Base-by-base conservation (phyloP, 306 rosid genomes). In the Trifolium dubium region DNA sequence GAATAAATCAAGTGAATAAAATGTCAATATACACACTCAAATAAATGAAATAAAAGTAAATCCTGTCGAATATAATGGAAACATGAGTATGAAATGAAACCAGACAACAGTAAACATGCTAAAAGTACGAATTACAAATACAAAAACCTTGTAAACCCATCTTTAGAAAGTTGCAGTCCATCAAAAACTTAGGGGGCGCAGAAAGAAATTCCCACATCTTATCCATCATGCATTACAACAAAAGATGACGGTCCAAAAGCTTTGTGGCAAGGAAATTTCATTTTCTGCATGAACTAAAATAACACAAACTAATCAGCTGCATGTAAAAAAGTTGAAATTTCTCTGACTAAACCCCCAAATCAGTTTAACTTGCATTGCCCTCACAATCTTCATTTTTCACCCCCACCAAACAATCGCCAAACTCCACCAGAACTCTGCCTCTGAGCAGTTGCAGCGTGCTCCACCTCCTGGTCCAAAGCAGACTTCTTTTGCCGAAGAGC, bases 401-500 rank as follows among this genome's bases (percentile, higher is more conserved):
- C 70, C 61, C 77, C 84, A 55, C 86, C 86, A 34, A 95, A 85
- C 98, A 92, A 95, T 64, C 92, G 82, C 99, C 97, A 92, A 71
- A 85, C 87, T 62, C 99, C 88, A 32, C 99, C 96, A 29, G 99
- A 86, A 79, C 87, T 80, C 85, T 95, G 98, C 83, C 82, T 84
- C 75, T 92, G 87, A 75, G 76, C 88, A 65, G 90, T 80, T 23
- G 96, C 86, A 73, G 87, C 77, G 0, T 69, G 86, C 78, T 89
- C 96, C 85, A 87, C 72, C 80, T 88, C 86, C 69, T 49, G 86
- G 69, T 95, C 98, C 51, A 90, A 69, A 17, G 81, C 93, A 61
- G 89, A 92, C 73, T 92, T 95, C 82, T 92, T 86, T 71, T 83
- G 82, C 51, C 98, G 88, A 77, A 92, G 98, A 56, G 80, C 88